Evolutionary conservation across 257 asterid genomes (phyloP).

Genomic region (Scutellaria minor): DNA sequence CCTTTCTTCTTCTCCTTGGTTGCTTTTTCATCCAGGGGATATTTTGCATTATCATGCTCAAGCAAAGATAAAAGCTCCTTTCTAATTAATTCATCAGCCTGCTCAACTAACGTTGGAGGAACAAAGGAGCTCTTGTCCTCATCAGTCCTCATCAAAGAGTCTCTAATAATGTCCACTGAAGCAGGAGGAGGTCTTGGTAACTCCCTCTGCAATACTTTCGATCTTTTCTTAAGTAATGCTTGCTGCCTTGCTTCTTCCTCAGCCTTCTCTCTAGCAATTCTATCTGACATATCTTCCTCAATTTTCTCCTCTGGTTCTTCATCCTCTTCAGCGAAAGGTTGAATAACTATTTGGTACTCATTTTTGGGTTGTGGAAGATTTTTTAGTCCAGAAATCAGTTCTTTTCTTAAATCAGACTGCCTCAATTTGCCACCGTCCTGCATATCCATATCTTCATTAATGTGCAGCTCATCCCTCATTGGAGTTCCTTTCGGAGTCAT

Average conservation of each 20-base stretch:
- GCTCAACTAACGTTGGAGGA: slow-evolving; percentile 90
- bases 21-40: slow-evolving; percentile 77
- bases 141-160: slow-evolving; percentile 69
- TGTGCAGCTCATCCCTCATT: slow-evolving; percentile 87
- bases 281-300: slow-evolving; percentile 99
- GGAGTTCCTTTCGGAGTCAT: slow-evolving; percentile 93
- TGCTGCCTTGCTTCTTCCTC: slow-evolving; percentile 92
- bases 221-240: slow-evolving; percentile 83
- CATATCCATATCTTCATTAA: slow-evolving; percentile 81
- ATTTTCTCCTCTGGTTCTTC: slow-evolving; percentile 96
- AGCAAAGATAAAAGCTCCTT: slow-evolving; percentile 84
- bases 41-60: slow-evolving; percentile 91
- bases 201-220: slow-evolving; percentile 94
- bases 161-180: slow-evolving; percentile 74
- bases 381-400: slow-evolving; percentile 64
- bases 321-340: slow-evolving; percentile 71
- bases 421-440: slow-evolving; percentile 56
- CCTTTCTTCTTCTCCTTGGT: slow-evolving; percentile 88
- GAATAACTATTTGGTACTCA: slow-evolving; percentile 84
- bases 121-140: slow-evolving; percentile 95
- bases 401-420: slow-evolving; percentile 62
- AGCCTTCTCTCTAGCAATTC: slow-evolving; percentile 89
- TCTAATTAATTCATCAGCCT: slow-evolving; percentile 90
- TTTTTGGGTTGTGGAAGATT: slow-evolving; percentile 93
- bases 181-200: slow-evolving; percentile 96